These are phyloP conservation scores for Chaetomidium leptoderma DNA, from an alignment of 495 filamentous ascomycete species.

Conservation along the genomic window DNA sequence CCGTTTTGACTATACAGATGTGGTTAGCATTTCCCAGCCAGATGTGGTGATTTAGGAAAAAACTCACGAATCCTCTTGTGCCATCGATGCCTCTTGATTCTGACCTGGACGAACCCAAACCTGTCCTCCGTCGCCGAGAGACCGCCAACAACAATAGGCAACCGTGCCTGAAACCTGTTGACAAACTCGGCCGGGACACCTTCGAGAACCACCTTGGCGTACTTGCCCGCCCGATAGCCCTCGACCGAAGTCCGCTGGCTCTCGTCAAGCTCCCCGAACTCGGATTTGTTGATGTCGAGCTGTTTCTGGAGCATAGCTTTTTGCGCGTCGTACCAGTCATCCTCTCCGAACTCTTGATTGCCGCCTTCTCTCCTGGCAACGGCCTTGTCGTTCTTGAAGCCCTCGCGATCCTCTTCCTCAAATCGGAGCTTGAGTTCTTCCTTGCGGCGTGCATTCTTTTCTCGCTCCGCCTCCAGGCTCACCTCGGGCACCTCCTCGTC, in stretches of 20 bases:
- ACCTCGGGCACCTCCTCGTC: conserved; percentile 32
- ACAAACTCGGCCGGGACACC: conserved; percentile 89
- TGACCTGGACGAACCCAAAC: conserved; percentile 89
- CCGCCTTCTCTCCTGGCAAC: conserved; percentile 56
- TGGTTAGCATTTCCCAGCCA: too few species aligned
- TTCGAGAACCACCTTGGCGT: conserved; percentile 83
- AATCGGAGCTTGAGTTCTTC: conserved; percentile 92
- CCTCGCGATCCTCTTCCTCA: conserved; percentile 94
- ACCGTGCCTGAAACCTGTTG: conserved; percentile 75
- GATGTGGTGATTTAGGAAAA: neutral
- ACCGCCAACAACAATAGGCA: conserved; percentile 84
- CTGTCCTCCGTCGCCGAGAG: conserved; percentile 88
- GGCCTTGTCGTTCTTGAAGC: conserved; percentile 80
- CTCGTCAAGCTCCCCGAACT: conserved; percentile 82
- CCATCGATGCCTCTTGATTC: conserved; percentile 96
- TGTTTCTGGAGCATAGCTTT: conserved; percentile 94
- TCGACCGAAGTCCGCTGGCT: conserved; percentile 74
- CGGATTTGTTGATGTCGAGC: conserved; percentile 85
- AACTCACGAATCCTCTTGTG: conserved; percentile 80
- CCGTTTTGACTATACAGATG: conserved; percentile 66
- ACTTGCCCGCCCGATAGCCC: conserved; percentile 88
- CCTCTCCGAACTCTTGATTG: conserved; percentile 81
- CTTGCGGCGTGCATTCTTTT: conserved; percentile 84
- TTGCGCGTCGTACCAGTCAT: conserved; percentile 97
- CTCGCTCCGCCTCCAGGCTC: conserved; percentile 64